Percentiles rank a stretch among this genome's conserved stretches.
Evolutionary conservation across 306 rosid genomes (phyloP).

Genomic region (Cicer yamashitae): DNA sequence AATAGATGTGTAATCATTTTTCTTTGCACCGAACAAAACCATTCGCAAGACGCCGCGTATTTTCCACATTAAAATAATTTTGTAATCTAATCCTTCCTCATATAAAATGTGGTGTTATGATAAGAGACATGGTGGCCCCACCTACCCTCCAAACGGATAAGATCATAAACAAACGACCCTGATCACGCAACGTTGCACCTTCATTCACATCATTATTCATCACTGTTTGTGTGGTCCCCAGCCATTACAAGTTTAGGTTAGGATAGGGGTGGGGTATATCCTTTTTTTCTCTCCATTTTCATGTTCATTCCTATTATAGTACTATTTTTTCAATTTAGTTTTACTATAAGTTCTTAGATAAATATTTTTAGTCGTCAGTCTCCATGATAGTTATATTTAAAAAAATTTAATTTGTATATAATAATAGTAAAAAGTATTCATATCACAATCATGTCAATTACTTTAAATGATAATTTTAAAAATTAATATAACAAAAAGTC

Average conservation of each 20-base stretch:
- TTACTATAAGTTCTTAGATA: not conserved
- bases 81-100: not conserved
- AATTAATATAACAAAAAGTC: too few relatives aligned
- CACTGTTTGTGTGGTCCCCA: not conserved
- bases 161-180: constrained; percentile 11
- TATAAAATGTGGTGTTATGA: not conserved
- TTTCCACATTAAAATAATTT: not conserved
- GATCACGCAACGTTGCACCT: constrained; percentile 43
- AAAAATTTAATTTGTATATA: too few relatives aligned
- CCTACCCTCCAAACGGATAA: constrained; percentile 41
- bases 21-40: constrained; percentile 5
- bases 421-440: too few relatives aligned
- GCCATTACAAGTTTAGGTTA: constrained; percentile 12
- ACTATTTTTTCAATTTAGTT: too few relatives aligned
- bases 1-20: constrained; percentile 30
- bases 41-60: constrained; percentile 63
- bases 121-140: constrained; percentile 47
- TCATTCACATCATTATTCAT: not conserved
- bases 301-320: too few relatives aligned
- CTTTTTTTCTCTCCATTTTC: not conserved
- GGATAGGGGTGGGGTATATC: not conserved
- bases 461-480: too few relatives aligned
- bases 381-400: too few relatives aligned
- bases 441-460: too few relatives aligned
- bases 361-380: not conserved